Base-by-base conservation (phyloP, 148 eudicot genomes). In the Bassia scoparia region DNA sequence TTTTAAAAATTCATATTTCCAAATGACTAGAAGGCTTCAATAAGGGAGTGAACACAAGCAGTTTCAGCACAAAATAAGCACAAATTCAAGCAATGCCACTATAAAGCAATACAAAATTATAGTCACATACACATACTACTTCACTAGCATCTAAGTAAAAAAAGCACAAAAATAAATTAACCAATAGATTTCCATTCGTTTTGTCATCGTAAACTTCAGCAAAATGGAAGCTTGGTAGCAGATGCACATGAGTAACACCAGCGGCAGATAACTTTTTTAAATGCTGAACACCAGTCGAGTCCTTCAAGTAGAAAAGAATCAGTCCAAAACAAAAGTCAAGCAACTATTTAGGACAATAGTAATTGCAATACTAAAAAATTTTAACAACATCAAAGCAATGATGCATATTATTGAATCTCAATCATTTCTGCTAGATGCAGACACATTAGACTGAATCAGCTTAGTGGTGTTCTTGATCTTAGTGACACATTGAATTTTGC, bases 151-250 rank as follows among this genome's bases (percentile, higher is more conserved):
- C 53, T 35, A 38, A 52, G 38, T 61, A 38, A 21, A 56, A 52
- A 58, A 13, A 41, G 52, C 49, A n/a, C 16, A 38, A 31, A 53
- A 54, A 49, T 52, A 37, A 73, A n/a, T 34, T 70, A 77, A 95
- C 99, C 99, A 44, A 76, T 86, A 80, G n/a, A 67, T 80, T 90
- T 90, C 99, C 99, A 95, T 90, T 95, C 72, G 76, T 81, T 81
- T 90, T 95, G 59, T 86, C 83, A 70, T 95, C 99, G 78, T 88
- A 85, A 74, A 95, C 99, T 67, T 80, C 89, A 68, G 88, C 97
- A 87, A 95, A 95, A 53, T 95, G 97, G 80, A 89, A 95, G 80
- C 92, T 89, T 79, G 99, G 99, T 52, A 95, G 80, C 77, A 95
- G 85, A 86, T 95, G n/a, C 49, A 95, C 82, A 80, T n/a, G 99